Evolutionary conservation across 1,284 basidiomycete species (phyloP).

Genomic region (Pholiota adiposa): DNA sequence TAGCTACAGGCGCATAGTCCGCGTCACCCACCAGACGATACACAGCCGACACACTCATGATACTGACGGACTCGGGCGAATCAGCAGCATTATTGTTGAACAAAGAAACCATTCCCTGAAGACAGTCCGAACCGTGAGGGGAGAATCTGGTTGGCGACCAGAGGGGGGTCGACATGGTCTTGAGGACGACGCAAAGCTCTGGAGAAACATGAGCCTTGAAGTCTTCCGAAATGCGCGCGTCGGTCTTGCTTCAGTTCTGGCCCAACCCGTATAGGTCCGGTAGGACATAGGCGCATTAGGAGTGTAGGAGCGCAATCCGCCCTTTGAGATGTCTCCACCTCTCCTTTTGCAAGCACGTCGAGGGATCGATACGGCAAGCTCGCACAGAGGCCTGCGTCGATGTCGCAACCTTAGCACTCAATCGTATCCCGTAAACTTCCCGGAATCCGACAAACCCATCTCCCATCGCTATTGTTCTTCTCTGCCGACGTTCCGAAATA

Average conservation of each 20-base stretch:
- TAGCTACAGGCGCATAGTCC: constrained; percentile 29
- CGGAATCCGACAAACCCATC: constrained; percentile 36
- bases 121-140: constrained; percentile 6
- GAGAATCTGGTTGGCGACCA: constrained; percentile 13
- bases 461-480: constrained; percentile 36
- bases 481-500: constrained; percentile 25
- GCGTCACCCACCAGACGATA: constrained; percentile 34
- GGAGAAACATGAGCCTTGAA: not conserved
- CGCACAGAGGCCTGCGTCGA: constrained; percentile 33
- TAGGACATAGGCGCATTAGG: constrained; percentile 33
- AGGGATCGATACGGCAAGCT: constrained; percentile 35
- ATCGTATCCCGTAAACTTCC: constrained; percentile 33
- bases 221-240: constrained; percentile 27
- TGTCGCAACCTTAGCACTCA: constrained; percentile 36
- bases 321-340: constrained; percentile 34
- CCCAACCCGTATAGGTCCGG: constrained; percentile 32
- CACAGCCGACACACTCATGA: constrained; percentile 10
- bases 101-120: constrained; percentile 11
- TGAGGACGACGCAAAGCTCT: constrained; percentile 6
- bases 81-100: constrained; percentile 19
- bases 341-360: constrained; percentile 34
- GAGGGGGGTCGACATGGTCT: constrained; percentile 15
- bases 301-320: constrained; percentile 35
- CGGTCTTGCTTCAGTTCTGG: constrained; percentile 30
- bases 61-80: constrained; percentile 24